phyloP scores from a whole-genome alignment of 805 yeast genomes.

The Phaffomyces opuntiae region DNA sequence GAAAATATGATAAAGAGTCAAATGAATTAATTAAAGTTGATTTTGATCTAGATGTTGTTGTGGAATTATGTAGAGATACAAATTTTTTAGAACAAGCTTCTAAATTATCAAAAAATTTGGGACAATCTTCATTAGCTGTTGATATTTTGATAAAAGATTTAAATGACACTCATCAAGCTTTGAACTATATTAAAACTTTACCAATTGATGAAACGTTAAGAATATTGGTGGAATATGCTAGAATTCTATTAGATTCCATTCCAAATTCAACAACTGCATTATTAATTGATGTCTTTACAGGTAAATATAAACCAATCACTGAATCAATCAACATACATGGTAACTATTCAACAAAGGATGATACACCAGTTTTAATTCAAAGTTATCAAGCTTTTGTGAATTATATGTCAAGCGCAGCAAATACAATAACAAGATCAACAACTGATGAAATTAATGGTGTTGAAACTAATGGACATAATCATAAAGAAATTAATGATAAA shows the following conservation, averaged over 20 bases:
- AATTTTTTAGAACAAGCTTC: constrained; percentile 63
- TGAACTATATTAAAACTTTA: constrained; percentile 60
- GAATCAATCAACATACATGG: constrained; percentile 10
- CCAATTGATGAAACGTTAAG: constrained; percentile 72
- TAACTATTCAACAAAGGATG: constrained; percentile 11
- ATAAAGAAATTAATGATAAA: neutral
- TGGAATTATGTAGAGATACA: constrained; percentile 66
- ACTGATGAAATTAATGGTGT: constrained; percentile 4
- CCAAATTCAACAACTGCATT: constrained; percentile 82
- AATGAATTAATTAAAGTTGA: constrained; percentile 29
- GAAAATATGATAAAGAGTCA: constrained; percentile 31
- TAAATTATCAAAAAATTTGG: constrained; percentile 58
- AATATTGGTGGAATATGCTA: constrained; percentile 60
- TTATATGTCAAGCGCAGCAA: constrained; percentile 36
- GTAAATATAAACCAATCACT: constrained; percentile 52
- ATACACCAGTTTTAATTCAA: constrained; percentile 29
- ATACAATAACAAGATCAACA: constrained; percentile 15
- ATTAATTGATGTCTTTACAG: constrained; percentile 83
- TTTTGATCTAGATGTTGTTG: constrained; percentile 63
- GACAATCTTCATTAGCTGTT: constrained; percentile 69
- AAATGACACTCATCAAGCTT: constrained; percentile 49
- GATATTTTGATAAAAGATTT: constrained; percentile 67
- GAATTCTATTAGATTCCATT: constrained; percentile 50
- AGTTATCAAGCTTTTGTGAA: constrained; percentile 53
- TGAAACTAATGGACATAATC: neutral